Evolutionary conservation across 768 basidiomycete species (phyloP), one percentile per base, ranked within the genome.

Genomic region (Pisolithus marmoratus): DNA sequence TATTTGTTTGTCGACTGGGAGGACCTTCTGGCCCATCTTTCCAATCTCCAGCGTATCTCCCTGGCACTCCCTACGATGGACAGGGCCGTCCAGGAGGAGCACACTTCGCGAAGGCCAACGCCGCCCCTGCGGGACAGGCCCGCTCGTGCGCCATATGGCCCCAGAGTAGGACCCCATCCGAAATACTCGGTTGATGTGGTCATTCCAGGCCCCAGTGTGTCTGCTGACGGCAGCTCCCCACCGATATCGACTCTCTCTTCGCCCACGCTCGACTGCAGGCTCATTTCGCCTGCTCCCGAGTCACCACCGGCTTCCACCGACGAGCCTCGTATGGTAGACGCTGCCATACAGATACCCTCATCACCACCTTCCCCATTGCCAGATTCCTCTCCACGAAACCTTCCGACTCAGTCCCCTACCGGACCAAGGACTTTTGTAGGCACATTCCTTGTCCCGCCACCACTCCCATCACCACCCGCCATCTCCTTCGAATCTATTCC

Each of bases 401-500:
- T 47, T 4, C 53, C 54, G 15, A 62, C 58, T 48, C 31, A 36
- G 4, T 54, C 55, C 3, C 19, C 46, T 9, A 8, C 45, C 15
- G 29, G 43, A 7, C 40, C 27, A 26, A 53, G 54, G 44, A 27
- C 58, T 1, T 19, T 53, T 2, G 0, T 52, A 5, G 51, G 70
- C 0, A 66, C 72, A 49, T 66, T 68, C 15, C 3, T 51, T 2
- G 12, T 60, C 3, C 65, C 65, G 2, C 55, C 64, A 5, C 59
- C 73, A 0, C 71, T 85, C 38, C 65, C 72, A 0, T 72, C 75
- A 0, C 78, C 84, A 0, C 76, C 80, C 2, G 50, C 71, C 15
- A 63, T 88, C 58, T 73, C 72, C 37, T 87, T 89, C 60, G 82
- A 84, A 5, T 64, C 76, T 9, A 60, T 67, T 0, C 75, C 79